Evolutionary conservation across 768 basidiomycete species (phyloP).

Genomic region (Mycena pura): DNA sequence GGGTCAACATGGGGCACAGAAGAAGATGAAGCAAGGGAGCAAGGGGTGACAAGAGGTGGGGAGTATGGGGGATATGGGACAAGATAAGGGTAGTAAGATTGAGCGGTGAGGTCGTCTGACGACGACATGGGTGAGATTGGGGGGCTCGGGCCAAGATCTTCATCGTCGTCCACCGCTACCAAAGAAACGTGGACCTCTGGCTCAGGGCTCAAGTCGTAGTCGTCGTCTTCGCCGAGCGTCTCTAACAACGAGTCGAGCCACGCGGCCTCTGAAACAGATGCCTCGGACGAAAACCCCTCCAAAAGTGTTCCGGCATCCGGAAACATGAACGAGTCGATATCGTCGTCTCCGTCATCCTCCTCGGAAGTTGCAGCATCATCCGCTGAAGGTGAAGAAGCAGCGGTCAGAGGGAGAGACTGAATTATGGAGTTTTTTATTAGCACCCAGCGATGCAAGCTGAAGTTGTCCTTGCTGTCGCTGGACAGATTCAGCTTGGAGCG

Average conservation of each 20-base stretch:
- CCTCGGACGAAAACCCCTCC: slow-evolving; percentile 40
- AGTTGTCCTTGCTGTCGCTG: slow-evolving; percentile 65
- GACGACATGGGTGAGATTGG: slow-evolving; percentile 76
- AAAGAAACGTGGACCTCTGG: slow-evolving; percentile 54
- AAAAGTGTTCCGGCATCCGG: slow-evolving; percentile 74
- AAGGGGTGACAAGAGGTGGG: slow-evolving; percentile 61
- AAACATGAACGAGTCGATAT: slow-evolving; percentile 78
- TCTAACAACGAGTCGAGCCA: slow-evolving; percentile 87
- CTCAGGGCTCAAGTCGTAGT: slow-evolving; percentile 58
- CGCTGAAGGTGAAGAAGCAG: slow-evolving; percentile 38
- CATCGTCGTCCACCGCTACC: slow-evolving; percentile 65
- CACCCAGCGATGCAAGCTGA: slow-evolving; percentile 87
- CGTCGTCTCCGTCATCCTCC: slow-evolving; percentile 59
- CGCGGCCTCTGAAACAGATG: slow-evolving; percentile 67
- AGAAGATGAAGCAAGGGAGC: slow-evolving; percentile 53
- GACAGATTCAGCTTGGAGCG: slow-evolving; percentile 77
- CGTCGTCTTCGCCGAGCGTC: slow-evolving; percentile 73
- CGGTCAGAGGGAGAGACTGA: slow-evolving; percentile 53
- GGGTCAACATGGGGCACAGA: slow-evolving; percentile 56
- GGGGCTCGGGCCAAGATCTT: slow-evolving; percentile 67
- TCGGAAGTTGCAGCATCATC: slow-evolving; percentile 39
- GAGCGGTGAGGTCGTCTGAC: slow-evolving; percentile 73
- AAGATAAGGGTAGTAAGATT: slow-evolving; percentile 61
- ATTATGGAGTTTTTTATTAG: slow-evolving; percentile 85
- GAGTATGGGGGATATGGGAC: slow-evolving; percentile 69